Base-by-base conservation (phyloP, 2,329 filamentous ascomycete genomes). In the Aureobasidium sp. region DNA sequence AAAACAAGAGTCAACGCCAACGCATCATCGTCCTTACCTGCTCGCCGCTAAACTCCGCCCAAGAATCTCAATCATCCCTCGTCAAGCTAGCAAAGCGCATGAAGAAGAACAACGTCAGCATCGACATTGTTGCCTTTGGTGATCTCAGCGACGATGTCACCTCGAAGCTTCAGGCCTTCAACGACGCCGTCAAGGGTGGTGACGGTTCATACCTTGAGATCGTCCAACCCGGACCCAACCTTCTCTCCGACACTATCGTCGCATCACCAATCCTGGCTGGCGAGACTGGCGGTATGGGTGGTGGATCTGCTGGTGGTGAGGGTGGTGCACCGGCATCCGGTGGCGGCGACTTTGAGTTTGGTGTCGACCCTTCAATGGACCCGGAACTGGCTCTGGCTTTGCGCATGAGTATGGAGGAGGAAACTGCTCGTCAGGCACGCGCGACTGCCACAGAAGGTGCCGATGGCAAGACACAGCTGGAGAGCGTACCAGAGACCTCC, bases 341-440 rank as follows among this genome's bases (percentile, higher is more conserved):
- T 47, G 82, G 82, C 67, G 83, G 82, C 61, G 85, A 88, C 65
- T 95, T 91, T 69, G 89, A 91, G 68, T 95, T 95, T 72, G 91
- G 90, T 66, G 90, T 96, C 67, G 94, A 97, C 74, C 92, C 93
- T 15, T 88, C 87, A 60, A 83, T 92, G 70, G 94, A 99, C 72
- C 94, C 94, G 3, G 94, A 99, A 75, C 79, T 99, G 71, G 94
- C 94, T 24, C 84, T 99, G 68, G 94, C 94, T 58, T 80, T 99
- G 73, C 87, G 94, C 66, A 96, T 99, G 91, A 96, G 90, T 76
- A 91, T 96, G 84, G 94, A 99, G 74, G 94, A 99, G 74, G 94
- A 99, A 77, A 95, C 95, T 79, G 92, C 92, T 64, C 82, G 94
- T 70, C 87, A 95, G 76, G 92, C 96, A 74, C 91, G 91, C 77